These are phyloP conservation scores for Hanseniaspora guilliermondii DNA, from an alignment of 805 yeast species.

Conservation along the genomic window DNA sequence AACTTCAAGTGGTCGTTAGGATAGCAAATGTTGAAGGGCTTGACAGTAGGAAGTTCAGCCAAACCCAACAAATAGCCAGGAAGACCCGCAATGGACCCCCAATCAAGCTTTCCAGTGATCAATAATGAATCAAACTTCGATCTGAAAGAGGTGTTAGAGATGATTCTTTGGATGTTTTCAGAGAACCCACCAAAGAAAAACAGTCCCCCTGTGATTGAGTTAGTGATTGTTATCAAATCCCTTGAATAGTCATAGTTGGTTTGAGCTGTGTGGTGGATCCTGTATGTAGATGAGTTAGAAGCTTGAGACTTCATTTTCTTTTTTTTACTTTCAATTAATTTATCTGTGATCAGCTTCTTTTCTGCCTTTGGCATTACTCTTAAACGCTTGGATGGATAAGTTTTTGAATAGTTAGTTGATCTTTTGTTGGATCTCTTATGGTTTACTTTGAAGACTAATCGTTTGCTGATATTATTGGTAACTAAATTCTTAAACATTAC, in stretches of 20 bases:
- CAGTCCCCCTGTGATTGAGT: conserved; percentile 28
- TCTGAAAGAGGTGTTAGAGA: conserved; percentile 17
- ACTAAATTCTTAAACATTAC: neutral
- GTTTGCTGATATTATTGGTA: neutral
- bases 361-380: neutral
- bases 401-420: neutral
- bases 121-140: neutral
- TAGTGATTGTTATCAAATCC: conserved; percentile 42
- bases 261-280: conserved; percentile 43
- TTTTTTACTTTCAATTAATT: neutral
- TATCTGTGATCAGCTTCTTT: neutral
- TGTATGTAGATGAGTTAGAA: conserved; percentile 30
- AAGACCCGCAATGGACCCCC: conserved; percentile 79
- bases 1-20: conserved; percentile 40
- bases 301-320: neutral
- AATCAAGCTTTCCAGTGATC: conserved; percentile 61
- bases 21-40: conserved; percentile 42
- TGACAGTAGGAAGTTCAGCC: conserved; percentile 56
- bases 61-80: conserved; percentile 80
- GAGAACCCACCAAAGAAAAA: conserved; percentile 68
- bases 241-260: conserved; percentile 43
- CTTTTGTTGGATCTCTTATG: neutral
- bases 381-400: neutral
- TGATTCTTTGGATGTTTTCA: conserved; percentile 71
- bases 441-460: neutral